Percentiles rank a stretch among this genome's conserved stretches.
Conservation (phyloP, 352 stramenopile genomes). For the Phytophthora ramorum region DNA sequence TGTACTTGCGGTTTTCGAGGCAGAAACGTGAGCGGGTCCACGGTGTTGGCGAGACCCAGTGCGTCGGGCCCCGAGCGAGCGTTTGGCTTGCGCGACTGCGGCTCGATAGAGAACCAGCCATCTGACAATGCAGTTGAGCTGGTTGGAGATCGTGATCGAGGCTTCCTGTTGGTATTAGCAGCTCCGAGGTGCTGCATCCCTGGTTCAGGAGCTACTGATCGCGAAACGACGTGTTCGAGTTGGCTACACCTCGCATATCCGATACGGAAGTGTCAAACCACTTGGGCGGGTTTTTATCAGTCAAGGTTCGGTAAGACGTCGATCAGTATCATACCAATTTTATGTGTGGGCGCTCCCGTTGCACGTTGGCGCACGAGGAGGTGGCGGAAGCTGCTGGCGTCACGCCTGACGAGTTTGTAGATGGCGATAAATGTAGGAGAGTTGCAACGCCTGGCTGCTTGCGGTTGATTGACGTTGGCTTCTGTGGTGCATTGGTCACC, state of each 20-base stretch:
- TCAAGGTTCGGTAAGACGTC: no score
- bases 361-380: constrained; percentile 62
- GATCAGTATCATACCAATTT: no score
- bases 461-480: constrained; percentile 4
- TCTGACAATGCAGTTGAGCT: constrained; percentile 23
- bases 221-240: constrained; percentile 29
- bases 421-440: constrained; percentile 77
- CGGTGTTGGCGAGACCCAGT: constrained; percentile 41
- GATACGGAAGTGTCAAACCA: no score
- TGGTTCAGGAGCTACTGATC: neutral
- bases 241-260: neutral
- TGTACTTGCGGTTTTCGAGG: constrained; percentile 28
- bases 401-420: constrained; percentile 51
- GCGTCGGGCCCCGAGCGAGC: constrained; percentile 25
- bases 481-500: constrained; percentile 2
- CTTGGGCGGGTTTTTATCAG: no score
- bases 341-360: constrained; percentile 84
- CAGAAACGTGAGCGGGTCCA: constrained; percentile 40
- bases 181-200: constrained; percentile 21
- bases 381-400: constrained; percentile 60
- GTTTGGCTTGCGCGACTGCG: constrained; percentile 13
- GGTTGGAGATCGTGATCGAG: constrained; percentile 6
- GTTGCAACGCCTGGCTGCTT: neutral
- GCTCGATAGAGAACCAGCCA: constrained; percentile 46
- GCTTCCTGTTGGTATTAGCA: constrained; percentile 13